phyloP scores from a whole-genome alignment of 192 early-diverging fungal species.

The Spizellomyces sp. region DNA sequence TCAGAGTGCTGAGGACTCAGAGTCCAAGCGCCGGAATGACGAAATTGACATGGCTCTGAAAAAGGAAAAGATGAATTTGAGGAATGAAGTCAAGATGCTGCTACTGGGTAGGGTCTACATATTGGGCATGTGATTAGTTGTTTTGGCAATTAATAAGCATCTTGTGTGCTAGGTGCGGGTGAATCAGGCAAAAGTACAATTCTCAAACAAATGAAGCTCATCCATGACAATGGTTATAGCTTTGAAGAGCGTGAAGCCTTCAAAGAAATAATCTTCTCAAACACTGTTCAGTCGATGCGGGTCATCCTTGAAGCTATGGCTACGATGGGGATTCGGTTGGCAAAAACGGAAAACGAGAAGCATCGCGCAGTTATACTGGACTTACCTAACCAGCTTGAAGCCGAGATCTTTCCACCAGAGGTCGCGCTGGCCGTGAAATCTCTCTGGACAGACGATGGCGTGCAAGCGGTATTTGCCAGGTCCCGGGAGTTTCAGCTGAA shows the following conservation, averaged over 20 bases:
- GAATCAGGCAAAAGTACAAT: constrained; percentile 98
- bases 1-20: constrained; percentile 80
- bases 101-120: constrained; percentile 59
- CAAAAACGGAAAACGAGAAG: constrained; percentile 67
- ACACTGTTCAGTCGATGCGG: constrained; percentile 94
- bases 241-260: constrained; percentile 88
- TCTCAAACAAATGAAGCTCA: constrained; percentile 98
- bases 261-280: constrained; percentile 95
- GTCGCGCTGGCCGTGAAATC: constrained; percentile 77
- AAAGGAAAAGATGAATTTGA: constrained; percentile 75
- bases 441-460: constrained; percentile 84
- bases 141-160: not conserved
- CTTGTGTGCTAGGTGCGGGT: constrained; percentile 71
- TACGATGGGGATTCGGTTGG: constrained; percentile 74
- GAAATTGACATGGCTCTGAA: constrained; percentile 89
- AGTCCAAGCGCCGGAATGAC: constrained; percentile 82
- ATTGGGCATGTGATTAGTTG: not conserved
- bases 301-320: constrained; percentile 96
- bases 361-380: constrained; percentile 76
- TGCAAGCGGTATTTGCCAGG: constrained; percentile 79
- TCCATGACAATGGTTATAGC: constrained; percentile 93
- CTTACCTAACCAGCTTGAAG: constrained; percentile 85
- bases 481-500: constrained; percentile 94
- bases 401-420: constrained; percentile 79
- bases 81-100: constrained; percentile 96